Evolutionary conservation across 108 stramenopile species (phyloP).

Genomic region (Nitzschia sp.): DNA sequence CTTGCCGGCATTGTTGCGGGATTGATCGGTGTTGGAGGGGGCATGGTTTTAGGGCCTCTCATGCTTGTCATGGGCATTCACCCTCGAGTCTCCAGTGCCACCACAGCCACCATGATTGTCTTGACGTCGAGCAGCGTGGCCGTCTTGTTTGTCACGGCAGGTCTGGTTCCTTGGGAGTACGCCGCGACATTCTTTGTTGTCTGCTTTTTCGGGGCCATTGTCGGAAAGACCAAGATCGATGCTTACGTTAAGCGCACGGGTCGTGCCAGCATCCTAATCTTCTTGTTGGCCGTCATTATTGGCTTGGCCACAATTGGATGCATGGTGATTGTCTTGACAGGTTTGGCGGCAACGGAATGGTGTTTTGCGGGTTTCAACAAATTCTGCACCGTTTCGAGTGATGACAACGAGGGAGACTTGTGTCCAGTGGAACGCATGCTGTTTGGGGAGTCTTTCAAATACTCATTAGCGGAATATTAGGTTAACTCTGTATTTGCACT

Average conservation of each 20-base stretch:
- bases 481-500: neutral
- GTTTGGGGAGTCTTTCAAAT: constrained; percentile 9
- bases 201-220: constrained; percentile 58
- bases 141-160: constrained; percentile 65
- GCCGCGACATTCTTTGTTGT: constrained; percentile 65
- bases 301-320: constrained; percentile 63
- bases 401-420: constrained; percentile 8
- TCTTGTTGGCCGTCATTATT: constrained; percentile 63
- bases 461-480: too few relatives aligned
- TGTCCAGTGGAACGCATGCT: constrained; percentile 15
- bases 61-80: constrained; percentile 76
- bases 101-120: constrained; percentile 74
- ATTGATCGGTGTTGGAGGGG: constrained; percentile 80
- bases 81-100: constrained; percentile 70
- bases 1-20: constrained; percentile 72
- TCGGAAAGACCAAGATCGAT: constrained; percentile 72
- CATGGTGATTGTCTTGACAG: constrained; percentile 55
- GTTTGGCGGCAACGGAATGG: constrained; percentile 47
- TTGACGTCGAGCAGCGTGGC: constrained; percentile 73
- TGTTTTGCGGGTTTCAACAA: constrained; percentile 63
- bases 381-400: constrained; percentile 48
- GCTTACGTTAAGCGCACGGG: constrained; percentile 69
- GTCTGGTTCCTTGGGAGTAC: constrained; percentile 66
- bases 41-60: constrained; percentile 75
- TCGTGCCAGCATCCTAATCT: constrained; percentile 53